phyloP scores from a whole-genome alignment of 2,329 filamentous ascomycete species.

The Stagonosporopsis rhizophila region DNA sequence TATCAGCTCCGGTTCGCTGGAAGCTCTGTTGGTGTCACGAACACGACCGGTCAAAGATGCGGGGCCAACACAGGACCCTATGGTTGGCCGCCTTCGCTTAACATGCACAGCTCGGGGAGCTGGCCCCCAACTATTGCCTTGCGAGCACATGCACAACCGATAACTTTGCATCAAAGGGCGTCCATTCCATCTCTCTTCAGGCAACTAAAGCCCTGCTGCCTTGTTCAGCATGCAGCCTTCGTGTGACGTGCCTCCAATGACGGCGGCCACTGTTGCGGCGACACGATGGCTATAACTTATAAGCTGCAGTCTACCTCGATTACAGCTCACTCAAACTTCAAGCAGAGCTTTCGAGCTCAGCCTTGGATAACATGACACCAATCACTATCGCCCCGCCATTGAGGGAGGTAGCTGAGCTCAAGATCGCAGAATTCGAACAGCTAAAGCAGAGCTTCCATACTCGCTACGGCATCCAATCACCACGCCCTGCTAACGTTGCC shows the following conservation, averaged over 20 bases:
- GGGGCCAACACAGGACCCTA: background rate
- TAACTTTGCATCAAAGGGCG: constrained; percentile 5
- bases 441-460: constrained; percentile 59
- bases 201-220: background rate
- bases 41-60: constrained; percentile 16
- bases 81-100: constrained; percentile 9
- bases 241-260: constrained; percentile 13
- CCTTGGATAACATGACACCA: background rate
- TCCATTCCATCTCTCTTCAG: background rate
- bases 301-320: background rate
- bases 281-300: background rate
- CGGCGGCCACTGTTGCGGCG: background rate
- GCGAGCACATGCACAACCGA: constrained; percentile 1
- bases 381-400: constrained; percentile 30
- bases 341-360: background rate
- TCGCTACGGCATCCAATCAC: constrained; percentile 48
- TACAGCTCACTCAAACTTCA: background rate
- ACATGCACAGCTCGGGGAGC: background rate
- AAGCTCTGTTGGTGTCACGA: constrained; percentile 1
- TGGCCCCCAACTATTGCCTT: constrained; percentile 1
- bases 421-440: constrained; percentile 63
- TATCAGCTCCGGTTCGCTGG: background rate
- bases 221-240: background rate
- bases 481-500: constrained; percentile 29
- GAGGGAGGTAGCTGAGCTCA: constrained; percentile 43